These are phyloP conservation scores for Mycena alexandri DNA, from an alignment of 768 basidiomycete genomes.

Conservation along the genomic window DNA sequence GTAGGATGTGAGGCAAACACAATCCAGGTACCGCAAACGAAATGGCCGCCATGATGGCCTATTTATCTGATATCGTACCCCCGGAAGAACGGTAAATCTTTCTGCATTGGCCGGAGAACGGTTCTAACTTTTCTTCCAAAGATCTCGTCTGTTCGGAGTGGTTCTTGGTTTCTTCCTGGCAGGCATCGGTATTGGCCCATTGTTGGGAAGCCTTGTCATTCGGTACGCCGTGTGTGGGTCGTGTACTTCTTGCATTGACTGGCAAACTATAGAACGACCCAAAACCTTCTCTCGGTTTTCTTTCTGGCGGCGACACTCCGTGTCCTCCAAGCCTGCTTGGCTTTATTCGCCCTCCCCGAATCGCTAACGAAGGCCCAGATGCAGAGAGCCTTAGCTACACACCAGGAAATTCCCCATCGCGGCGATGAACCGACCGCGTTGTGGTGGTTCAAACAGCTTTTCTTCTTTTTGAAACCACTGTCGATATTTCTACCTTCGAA, in stretches of 20 bases:
- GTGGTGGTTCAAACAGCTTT: slow-evolving; percentile 58
- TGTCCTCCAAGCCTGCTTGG: slow-evolving; percentile 58
- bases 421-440: slow-evolving; percentile 35
- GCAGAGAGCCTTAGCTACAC: slow-evolving; percentile 52
- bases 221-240: slow-evolving; percentile 35
- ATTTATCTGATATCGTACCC: slow-evolving; percentile 75
- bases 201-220: slow-evolving; percentile 76
- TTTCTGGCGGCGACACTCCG: slow-evolving; percentile 71
- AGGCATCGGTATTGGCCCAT: slow-evolving; percentile 86
- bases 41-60: slow-evolving; percentile 69
- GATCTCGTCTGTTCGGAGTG: slow-evolving; percentile 76
- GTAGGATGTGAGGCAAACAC: slow-evolving; percentile 28
- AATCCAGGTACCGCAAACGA: slow-evolving; percentile 64
- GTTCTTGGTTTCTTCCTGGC: slow-evolving; percentile 74
- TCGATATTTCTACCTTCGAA: slow-evolving; percentile 67
- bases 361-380: slow-evolving; percentile 71
- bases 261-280: slow-evolving; percentile 50
- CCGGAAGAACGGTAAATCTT: slow-evolving; percentile 63
- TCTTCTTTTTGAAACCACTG: slow-evolving; percentile 81
- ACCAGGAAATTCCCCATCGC: slow-evolving; percentile 47
- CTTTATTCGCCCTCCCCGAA: slow-evolving; percentile 81
- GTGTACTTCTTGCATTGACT: neutral
- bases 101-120: neutral
- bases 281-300: slow-evolving; percentile 73
- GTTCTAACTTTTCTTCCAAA: slow-evolving; percentile 42